A percentile compares a stretch with the other conserved stretches of the same genome.
These are phyloP conservation scores for Rasamsonia emersonii DNA, from an alignment of 2,329 filamentous ascomycete species.

Conservation along the genomic window DNA sequence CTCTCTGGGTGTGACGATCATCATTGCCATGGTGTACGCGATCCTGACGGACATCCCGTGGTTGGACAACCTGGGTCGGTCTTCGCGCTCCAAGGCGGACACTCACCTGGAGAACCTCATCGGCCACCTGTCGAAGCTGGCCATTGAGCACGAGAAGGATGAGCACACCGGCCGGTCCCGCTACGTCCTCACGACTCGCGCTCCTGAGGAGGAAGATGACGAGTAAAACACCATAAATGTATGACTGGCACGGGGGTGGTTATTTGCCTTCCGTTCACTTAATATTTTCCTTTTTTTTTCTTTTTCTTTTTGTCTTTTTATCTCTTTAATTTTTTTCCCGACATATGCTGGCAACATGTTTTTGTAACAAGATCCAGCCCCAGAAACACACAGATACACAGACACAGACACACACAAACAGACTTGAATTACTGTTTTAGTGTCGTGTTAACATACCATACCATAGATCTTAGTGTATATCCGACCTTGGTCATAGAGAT, in stretches of 20 bases:
- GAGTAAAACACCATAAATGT: constrained; percentile 23
- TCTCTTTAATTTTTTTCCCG: constrained; percentile 2
- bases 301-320: constrained; percentile 2
- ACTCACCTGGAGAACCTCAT: constrained; percentile 48
- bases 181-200: constrained; percentile 34
- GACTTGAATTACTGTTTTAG: too few species aligned
- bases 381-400: too few species aligned
- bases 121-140: constrained; percentile 43
- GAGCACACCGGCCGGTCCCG: constrained; percentile 35
- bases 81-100: constrained; percentile 43
- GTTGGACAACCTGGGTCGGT: constrained; percentile 45
- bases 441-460: too few species aligned
- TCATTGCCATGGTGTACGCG: constrained; percentile 46
- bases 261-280: constrained; percentile 3
- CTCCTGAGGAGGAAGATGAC: constrained; percentile 37
- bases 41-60: constrained; percentile 37
- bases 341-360: constrained; percentile 6
- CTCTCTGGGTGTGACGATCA: constrained; percentile 45
- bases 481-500: too few species aligned
- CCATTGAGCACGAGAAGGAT: constrained; percentile 43
- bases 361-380: constrained; percentile 4
- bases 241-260: constrained; percentile 3
- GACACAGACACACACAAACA: too few species aligned
- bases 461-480: too few species aligned
- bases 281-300: constrained; percentile 6